A percentile compares a stretch with the other conserved stretches of the same genome.
Evolutionary conservation across 2,329 filamentous ascomycete species (phyloP).

Genomic region (Kalaharituber pfeilii): DNA sequence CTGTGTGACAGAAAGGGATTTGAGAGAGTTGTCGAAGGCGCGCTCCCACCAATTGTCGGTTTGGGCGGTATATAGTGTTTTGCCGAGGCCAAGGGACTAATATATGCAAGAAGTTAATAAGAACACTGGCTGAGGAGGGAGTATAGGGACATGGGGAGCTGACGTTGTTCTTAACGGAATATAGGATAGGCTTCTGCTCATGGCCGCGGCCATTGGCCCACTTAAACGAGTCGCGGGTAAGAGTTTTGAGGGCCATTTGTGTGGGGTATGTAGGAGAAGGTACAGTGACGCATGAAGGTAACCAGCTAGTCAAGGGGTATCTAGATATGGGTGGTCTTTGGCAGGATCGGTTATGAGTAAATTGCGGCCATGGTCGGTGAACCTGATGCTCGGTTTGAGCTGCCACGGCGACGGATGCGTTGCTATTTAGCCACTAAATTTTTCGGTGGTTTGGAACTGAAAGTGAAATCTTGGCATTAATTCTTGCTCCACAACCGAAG

Average conservation of each 20-base stretch:
- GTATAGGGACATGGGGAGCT: slow-evolving; percentile 11
- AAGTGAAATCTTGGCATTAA: not conserved
- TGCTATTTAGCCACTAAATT: no score
- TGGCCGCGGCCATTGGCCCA: slow-evolving; percentile 19
- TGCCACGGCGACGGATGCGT: no score
- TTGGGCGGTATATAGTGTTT: slow-evolving; percentile 42
- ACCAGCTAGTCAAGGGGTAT: no score
- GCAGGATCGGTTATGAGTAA: no score
- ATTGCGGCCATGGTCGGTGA: no score
- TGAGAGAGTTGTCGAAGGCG: slow-evolving; percentile 79
- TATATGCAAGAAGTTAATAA: not conserved
- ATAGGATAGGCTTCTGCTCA: slow-evolving; percentile 16
- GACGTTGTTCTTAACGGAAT: slow-evolving; percentile 16
- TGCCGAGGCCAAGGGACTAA: slow-evolving; percentile 51
- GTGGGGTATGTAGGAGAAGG: not conserved
- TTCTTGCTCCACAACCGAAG: no score
- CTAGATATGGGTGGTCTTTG: no score
- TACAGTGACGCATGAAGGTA: not conserved
- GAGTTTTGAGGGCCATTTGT: slow-evolving; percentile 15
- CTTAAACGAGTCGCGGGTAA: slow-evolving; percentile 15
- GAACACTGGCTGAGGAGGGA: not conserved
- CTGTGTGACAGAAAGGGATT: slow-evolving; percentile 52
- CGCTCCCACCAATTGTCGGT: slow-evolving; percentile 93
- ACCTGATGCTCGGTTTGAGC: no score
- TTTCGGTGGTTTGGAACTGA: not conserved